A percentile compares a stretch with the other conserved stretches of the same genome.
phyloP scores from a whole-genome alignment of 495 filamentous ascomycete genomes.

The Podospora fimiseda region DNA sequence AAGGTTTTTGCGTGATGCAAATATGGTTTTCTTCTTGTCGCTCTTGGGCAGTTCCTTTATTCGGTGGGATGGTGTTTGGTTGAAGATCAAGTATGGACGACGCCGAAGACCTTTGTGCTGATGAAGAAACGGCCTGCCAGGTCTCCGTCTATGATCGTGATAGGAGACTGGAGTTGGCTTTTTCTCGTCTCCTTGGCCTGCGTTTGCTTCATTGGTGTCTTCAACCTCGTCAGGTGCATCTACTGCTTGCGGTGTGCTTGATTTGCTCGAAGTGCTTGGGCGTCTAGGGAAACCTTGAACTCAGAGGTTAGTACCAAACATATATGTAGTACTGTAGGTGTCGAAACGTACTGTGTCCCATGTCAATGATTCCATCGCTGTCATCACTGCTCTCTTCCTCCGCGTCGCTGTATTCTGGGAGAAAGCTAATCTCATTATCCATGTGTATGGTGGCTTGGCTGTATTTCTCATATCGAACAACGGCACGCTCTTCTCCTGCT shows the following conservation, averaged over 20 bases:
- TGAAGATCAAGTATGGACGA: conserved; percentile 19
- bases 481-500: background rate
- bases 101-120: conserved; percentile 8
- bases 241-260: too few relatives aligned
- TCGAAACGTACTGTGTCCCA: background rate
- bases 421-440: background rate
- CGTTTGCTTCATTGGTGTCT: background rate
- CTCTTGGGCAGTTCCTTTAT: conserved; percentile 15
- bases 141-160: background rate
- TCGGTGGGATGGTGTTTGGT: conserved; percentile 10
- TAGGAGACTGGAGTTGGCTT: background rate
- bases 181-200: background rate
- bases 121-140: background rate
- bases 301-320: background rate
- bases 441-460: too few relatives aligned
- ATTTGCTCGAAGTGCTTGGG: background rate
- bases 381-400: background rate
- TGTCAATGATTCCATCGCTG: background rate
- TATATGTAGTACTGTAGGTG: background rate
- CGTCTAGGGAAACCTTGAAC: background rate
- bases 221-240: too few relatives aligned
- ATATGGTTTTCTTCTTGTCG: background rate
- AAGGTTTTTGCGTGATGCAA: background rate
- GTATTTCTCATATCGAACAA: background rate
- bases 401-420: background rate